These are phyloP conservation scores for Orbilia quercus DNA, from an alignment of 2,329 filamentous ascomycete species.

Conservation along the genomic window DNA sequence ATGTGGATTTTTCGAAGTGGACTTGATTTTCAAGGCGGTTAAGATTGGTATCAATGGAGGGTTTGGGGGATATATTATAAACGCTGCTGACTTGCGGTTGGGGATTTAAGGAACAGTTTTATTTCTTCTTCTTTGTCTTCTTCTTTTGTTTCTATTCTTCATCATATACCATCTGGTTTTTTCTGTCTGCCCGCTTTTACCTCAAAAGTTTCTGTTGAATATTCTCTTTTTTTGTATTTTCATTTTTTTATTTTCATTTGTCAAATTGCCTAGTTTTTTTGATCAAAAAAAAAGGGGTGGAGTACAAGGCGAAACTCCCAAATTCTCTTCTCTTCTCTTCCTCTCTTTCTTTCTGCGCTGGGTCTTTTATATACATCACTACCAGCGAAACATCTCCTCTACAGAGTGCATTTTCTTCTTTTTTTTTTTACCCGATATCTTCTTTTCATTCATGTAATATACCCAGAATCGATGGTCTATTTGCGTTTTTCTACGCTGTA, in stretches of 20 bases:
- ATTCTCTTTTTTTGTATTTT: slow-evolving; percentile 36
- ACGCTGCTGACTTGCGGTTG: too few relatives aligned
- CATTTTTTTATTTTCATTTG: slow-evolving; percentile 41
- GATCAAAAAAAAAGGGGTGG: slow-evolving; percentile 19
- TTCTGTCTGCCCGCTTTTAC: too few relatives aligned
- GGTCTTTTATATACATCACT: slow-evolving; percentile 2
- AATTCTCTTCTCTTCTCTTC: slow-evolving; percentile 6
- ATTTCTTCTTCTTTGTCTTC: too few relatives aligned
- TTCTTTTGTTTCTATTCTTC: slow-evolving; percentile 17
- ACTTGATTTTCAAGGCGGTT: slow-evolving; percentile 42
- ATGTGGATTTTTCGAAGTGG: slow-evolving; percentile 57
- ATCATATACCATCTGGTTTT: slow-evolving; percentile 13
- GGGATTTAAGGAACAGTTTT: slow-evolving; percentile 52
- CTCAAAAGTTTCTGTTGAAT: slow-evolving; percentile 18
- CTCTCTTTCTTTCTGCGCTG: too few relatives aligned
- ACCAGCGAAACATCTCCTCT: neutral
- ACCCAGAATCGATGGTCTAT: slow-evolving; percentile 16
- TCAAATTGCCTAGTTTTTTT: slow-evolving; percentile 4
- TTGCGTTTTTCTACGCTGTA: neutral
- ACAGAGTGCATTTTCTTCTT: too few relatives aligned
- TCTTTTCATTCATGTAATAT: slow-evolving; percentile 13
- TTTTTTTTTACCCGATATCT: neutral
- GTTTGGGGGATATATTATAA: neutral
- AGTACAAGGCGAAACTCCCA: slow-evolving; percentile 31
- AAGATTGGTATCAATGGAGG: neutral